Evolutionary conservation across 306 rosid species (phyloP).

Genomic region (Sesbania bispinosa): DNA sequence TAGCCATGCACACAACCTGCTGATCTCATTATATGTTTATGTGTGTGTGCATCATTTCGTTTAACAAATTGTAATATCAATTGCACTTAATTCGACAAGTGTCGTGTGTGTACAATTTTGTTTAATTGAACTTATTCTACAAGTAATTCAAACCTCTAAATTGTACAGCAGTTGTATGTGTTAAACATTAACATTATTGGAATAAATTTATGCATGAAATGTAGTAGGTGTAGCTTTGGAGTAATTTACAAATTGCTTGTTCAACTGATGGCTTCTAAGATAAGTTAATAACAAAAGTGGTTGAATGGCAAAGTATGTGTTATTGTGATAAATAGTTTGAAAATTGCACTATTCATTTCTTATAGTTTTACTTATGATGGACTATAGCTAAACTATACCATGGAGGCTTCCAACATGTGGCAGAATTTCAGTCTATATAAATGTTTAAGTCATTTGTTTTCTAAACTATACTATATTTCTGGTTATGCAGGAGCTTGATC

Average conservation of each 20-base stretch:
- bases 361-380: background rate
- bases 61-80: too few relatives aligned
- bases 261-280: background rate
- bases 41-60: too few relatives aligned
- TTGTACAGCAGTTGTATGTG: background rate
- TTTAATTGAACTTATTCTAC: background rate
- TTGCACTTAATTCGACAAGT: too few relatives aligned
- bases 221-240: background rate
- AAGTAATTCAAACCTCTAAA: background rate
- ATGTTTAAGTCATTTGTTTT: too few relatives aligned
- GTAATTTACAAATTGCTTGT: background rate
- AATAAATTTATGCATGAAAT: background rate
- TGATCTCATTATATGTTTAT: too few relatives aligned
- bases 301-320: background rate
- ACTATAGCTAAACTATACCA: background rate
- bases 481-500: conserved; percentile 81
- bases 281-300: background rate
- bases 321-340: background rate
- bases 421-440: background rate
- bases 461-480: background rate
- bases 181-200: background rate
- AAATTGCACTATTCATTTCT: background rate
- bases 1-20: conserved; percentile 2
- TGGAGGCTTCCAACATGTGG: background rate
- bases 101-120: too few relatives aligned